Evolutionary conservation across 2,329 filamentous ascomycete genomes (phyloP).

Genomic region (Geoglossum cookeanum): DNA sequence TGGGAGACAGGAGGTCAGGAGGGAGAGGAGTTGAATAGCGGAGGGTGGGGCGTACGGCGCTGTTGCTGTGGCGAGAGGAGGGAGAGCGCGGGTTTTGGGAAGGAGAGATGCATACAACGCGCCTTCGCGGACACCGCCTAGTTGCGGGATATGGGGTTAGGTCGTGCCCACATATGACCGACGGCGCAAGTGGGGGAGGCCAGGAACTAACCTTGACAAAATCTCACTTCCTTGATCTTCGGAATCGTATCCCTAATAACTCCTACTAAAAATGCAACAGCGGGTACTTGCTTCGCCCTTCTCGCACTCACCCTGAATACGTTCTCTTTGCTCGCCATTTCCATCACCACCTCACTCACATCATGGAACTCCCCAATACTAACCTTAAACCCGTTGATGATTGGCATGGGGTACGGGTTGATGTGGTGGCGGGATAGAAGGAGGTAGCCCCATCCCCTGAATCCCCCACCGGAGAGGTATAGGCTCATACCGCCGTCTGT

Average conservation of each 20-base stretch:
- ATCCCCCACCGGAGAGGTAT: constrained; percentile 78
- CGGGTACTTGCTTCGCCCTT: constrained; percentile 62
- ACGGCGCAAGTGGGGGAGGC: neutral
- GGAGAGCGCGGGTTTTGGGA: constrained; percentile 35
- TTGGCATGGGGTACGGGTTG: constrained; percentile 63
- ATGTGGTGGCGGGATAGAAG: constrained; percentile 61
- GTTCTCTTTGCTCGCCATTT: constrained; percentile 20
- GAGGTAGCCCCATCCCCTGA: constrained; percentile 78
- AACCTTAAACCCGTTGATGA: constrained; percentile 62
- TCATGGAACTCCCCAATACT: constrained; percentile 40
- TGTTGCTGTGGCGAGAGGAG: constrained; percentile 48
- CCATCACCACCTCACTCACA: constrained; percentile 25
- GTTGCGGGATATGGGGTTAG: no score
- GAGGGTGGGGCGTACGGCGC: constrained; percentile 30
- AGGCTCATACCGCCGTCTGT: constrained; percentile 38
- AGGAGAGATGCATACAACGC: constrained; percentile 55
- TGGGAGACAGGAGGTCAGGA: constrained; percentile 32
- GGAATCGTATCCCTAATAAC: constrained; percentile 52
- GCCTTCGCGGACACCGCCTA: constrained; percentile 72
- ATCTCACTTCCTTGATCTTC: constrained; percentile 52
- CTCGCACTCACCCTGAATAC: constrained; percentile 62
- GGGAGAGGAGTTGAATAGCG: constrained; percentile 24
- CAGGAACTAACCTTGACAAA: constrained; percentile 37
- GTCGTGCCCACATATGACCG: no score
- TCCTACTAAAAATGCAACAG: constrained; percentile 63